Evolutionary conservation across 257 asterid species (phyloP).

Genomic region (Eucommia ulmoides): DNA sequence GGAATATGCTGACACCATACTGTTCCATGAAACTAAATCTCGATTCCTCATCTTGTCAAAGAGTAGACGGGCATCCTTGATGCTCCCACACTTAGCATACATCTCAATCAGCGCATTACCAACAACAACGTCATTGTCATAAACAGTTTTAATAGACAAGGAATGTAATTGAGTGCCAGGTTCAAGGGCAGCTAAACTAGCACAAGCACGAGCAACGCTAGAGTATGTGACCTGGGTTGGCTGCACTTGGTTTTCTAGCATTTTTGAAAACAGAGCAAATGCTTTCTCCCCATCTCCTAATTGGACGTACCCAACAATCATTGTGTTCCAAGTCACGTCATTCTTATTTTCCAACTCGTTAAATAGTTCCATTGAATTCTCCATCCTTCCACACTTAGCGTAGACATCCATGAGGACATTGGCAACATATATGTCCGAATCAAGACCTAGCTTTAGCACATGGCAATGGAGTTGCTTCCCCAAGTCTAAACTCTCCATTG

Average conservation of each 20-base stretch:
- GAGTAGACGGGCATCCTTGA: constrained; percentile 55
- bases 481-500: constrained; percentile 32
- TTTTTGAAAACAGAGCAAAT: constrained; percentile 36
- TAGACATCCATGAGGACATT: constrained; percentile 93
- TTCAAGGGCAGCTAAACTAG: constrained; percentile 69
- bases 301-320: constrained; percentile 74
- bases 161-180: constrained; percentile 74
- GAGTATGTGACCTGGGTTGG: constrained; percentile 84
- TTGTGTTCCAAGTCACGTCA: constrained; percentile 88
- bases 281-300: constrained; percentile 67
- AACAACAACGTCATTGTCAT: constrained; percentile 50
- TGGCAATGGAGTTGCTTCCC: constrained; percentile 72
- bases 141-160: constrained; percentile 43
- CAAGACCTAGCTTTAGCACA: constrained; percentile 49
- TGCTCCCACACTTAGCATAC: constrained; percentile 86
- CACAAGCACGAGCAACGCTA: constrained; percentile 73
- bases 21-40: constrained; percentile 78
- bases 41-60: constrained; percentile 39
- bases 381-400: constrained; percentile 72
- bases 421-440: constrained; percentile 46
- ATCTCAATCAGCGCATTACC: constrained; percentile 82
- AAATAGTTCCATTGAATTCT: constrained; percentile 44
- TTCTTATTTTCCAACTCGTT: constrained; percentile 34
- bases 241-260: constrained; percentile 41
- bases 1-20: constrained; percentile 81